Evolutionary conservation across 2,329 filamentous ascomycete species (phyloP).

Genomic region (Phyllosticta capitalensis): DNA sequence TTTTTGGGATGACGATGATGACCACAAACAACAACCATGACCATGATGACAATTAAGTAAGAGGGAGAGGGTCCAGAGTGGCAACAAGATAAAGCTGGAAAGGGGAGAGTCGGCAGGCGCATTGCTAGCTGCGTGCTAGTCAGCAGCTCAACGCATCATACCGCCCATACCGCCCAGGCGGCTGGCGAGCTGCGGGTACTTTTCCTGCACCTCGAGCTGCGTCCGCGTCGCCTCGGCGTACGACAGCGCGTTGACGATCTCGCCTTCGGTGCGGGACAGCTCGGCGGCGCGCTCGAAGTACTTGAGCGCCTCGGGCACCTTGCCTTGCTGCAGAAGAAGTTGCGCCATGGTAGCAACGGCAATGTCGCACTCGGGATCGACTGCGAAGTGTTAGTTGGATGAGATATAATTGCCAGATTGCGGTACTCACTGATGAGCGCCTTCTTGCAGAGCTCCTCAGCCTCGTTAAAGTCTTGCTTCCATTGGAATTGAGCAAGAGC

Average conservation of each 20-base stretch:
- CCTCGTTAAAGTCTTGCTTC: slow-evolving; percentile 92
- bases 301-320: slow-evolving; percentile 86
- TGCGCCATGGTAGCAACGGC: slow-evolving; percentile 98
- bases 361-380: slow-evolving; percentile 97
- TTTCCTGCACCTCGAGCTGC: slow-evolving; percentile 65
- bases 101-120: no score
- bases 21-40: no score
- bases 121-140: no score
- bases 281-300: slow-evolving; percentile 97
- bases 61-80: no score
- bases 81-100: no score
- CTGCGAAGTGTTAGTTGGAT: slow-evolving; percentile 35
- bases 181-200: slow-evolving; percentile 42
- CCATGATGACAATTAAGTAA: no score
- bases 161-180: slow-evolving; percentile 38
- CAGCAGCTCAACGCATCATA: slow-evolving; percentile 10
- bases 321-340: slow-evolving; percentile 92
- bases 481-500: slow-evolving; percentile 94
- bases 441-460: slow-evolving; percentile 94
- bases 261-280: slow-evolving; percentile 84
- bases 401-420: neutral
- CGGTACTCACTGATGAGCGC: slow-evolving; percentile 76
- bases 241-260: slow-evolving; percentile 91
- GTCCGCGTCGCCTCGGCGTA: slow-evolving; percentile 96
- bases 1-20: no score